Evolutionary conservation across 1,284 basidiomycete genomes (phyloP).

Genomic region (Pseudozyma pruni): DNA sequence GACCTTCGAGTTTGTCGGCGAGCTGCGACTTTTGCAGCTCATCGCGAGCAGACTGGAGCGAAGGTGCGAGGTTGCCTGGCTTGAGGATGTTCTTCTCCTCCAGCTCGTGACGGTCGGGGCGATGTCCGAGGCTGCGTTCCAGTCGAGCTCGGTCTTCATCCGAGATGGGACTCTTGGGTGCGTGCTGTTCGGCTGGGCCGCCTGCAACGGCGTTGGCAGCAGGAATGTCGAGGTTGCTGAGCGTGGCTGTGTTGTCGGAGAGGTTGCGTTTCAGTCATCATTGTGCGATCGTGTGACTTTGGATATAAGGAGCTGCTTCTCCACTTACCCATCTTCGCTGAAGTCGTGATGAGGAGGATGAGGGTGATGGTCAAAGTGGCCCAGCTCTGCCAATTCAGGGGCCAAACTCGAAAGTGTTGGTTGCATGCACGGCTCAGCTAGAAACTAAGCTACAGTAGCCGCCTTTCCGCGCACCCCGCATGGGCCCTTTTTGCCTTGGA

Average conservation of each 20-base stretch:
- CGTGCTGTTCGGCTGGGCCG: background rate
- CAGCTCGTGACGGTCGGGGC: slow-evolving; percentile 76
- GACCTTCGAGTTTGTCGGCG: slow-evolving; percentile 51
- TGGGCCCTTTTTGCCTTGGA: background rate
- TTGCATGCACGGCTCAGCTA: too few species aligned
- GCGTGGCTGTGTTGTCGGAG: slow-evolving; percentile 1
- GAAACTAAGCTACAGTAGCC: too few species aligned
- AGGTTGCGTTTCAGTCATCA: background rate
- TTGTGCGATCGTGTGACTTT: background rate
- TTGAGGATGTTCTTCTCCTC: slow-evolving; percentile 55
- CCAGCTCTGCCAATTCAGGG: slow-evolving; percentile 1
- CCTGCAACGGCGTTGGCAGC: slow-evolving; percentile 24
- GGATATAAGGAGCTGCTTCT: too few species aligned
- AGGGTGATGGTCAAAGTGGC: background rate
- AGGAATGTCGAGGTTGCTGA: slow-evolving; percentile 21
- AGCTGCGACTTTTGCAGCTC: slow-evolving; percentile 53
- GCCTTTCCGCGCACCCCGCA: background rate
- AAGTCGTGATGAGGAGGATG: background rate
- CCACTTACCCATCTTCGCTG: slow-evolving; percentile 4
- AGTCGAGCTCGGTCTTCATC: slow-evolving; percentile 65
- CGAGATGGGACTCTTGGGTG: slow-evolving; percentile 22
- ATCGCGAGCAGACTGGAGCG: slow-evolving; percentile 51
- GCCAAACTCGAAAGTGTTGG: background rate
- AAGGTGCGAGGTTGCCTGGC: slow-evolving; percentile 48
- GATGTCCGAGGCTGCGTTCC: slow-evolving; percentile 74